Evolutionary conservation across 2,329 filamentous ascomycete genomes (phyloP).

Genomic region (Colletotrichum sp.): DNA sequence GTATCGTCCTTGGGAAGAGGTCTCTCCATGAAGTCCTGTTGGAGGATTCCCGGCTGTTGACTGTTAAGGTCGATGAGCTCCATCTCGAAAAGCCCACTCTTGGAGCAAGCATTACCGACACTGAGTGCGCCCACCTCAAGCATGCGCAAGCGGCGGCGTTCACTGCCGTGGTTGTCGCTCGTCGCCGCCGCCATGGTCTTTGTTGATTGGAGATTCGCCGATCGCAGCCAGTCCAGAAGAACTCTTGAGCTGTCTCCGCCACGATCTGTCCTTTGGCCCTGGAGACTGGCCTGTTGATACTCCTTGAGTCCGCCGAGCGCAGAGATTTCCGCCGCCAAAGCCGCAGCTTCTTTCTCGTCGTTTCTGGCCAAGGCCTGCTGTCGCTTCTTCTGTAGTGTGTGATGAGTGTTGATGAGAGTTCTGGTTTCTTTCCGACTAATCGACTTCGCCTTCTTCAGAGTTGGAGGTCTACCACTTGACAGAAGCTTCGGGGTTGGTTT

Average conservation of each 20-base stretch:
- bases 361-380: conserved; percentile 56
- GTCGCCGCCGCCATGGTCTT: not conserved
- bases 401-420: conserved; percentile 68
- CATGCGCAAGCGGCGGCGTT: conserved; percentile 58
- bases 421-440: conserved; percentile 71
- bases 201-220: conserved; percentile 31
- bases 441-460: conserved; percentile 54
- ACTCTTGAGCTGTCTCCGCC: conserved; percentile 71
- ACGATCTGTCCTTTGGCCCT: conserved; percentile 68
- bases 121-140: conserved; percentile 91
- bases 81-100: conserved; percentile 72
- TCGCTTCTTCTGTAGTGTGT: conserved; percentile 68
- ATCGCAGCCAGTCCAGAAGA: conserved; percentile 66
- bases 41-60: conserved; percentile 78
- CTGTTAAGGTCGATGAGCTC: conserved; percentile 90
- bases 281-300: conserved; percentile 73
- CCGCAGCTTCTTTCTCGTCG: conserved; percentile 56
- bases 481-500: conserved; percentile 28
- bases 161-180: not conserved
- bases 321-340: conserved; percentile 58
- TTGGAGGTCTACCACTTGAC: conserved; percentile 61
- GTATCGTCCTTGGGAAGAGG: conserved; percentile 68
- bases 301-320: conserved; percentile 64
- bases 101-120: conserved; percentile 82
- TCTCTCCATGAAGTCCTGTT: conserved; percentile 94